Percentiles rank a stretch among this genome's conserved stretches.
Conservation (phyloP, 2,329 filamentous ascomycete genomes). For the Thelonectria blattea region DNA sequence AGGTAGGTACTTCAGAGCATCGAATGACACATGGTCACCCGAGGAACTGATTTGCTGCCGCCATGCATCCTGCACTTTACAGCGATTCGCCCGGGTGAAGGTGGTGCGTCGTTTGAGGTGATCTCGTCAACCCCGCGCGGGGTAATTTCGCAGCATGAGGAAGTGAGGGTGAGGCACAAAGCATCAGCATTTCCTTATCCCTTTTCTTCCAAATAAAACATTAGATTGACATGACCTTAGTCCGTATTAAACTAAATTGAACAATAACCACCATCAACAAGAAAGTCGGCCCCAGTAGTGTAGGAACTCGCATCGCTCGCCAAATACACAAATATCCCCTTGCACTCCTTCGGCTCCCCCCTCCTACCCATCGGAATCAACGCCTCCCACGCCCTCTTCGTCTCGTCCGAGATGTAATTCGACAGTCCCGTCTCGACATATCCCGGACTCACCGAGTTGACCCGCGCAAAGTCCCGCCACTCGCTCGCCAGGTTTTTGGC, state of each 20-base stretch:
- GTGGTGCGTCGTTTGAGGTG: background rate
- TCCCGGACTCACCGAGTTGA: slow-evolving; percentile 14
- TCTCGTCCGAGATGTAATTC: slow-evolving; percentile 68
- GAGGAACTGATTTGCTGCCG: no score
- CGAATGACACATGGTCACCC: background rate
- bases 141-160: background rate
- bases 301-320: slow-evolving; percentile 77
- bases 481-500: slow-evolving; percentile 12
- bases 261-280: slow-evolving; percentile 73
- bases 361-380: slow-evolving; percentile 78
- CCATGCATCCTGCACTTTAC: background rate
- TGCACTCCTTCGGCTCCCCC: slow-evolving; percentile 72
- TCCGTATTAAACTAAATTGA: background rate
- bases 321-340: slow-evolving; percentile 80
- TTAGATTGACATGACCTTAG: background rate
- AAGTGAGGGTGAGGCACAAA: background rate
- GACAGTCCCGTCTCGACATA: slow-evolving; percentile 63
- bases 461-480: slow-evolving; percentile 13
- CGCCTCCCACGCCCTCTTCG: slow-evolving; percentile 73
- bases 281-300: slow-evolving; percentile 73
- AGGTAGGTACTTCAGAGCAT: background rate
- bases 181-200: no score
- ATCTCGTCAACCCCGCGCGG: background rate
- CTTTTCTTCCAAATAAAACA: no score
- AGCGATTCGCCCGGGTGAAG: background rate